Evolutionary conservation across 768 basidiomycete genomes (phyloP).

Genomic region (Mycena latifolia): DNA sequence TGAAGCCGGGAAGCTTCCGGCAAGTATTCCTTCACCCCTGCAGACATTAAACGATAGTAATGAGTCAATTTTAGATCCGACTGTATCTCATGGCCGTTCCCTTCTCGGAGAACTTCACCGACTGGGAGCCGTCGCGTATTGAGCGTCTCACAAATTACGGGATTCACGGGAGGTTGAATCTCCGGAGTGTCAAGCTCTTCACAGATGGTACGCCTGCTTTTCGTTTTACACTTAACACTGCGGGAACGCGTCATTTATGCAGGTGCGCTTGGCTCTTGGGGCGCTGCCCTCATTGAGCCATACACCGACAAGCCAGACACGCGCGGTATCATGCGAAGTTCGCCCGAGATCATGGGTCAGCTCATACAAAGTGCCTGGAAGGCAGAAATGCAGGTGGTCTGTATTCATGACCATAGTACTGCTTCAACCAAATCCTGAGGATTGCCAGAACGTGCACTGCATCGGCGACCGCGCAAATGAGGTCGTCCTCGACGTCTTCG

Average conservation of each 20-base stretch:
- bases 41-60: background rate
- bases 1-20: conserved; percentile 75
- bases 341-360: conserved; percentile 63
- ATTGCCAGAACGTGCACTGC: conserved; percentile 83
- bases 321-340: conserved; percentile 75
- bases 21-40: conserved; percentile 51
- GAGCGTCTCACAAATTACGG: conserved; percentile 73
- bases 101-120: conserved; percentile 61
- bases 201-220: conserved; percentile 69
- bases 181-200: conserved; percentile 80
- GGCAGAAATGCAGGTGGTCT: conserved; percentile 88
- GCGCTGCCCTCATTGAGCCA: conserved; percentile 88
- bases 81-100: conserved; percentile 72
- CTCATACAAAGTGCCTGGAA: conserved; percentile 74
- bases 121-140: conserved; percentile 69
- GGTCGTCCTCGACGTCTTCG: conserved; percentile 86
- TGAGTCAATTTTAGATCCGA: conserved; percentile 56
- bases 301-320: conserved; percentile 85
- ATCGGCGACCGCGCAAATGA: conserved; percentile 93
- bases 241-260: background rate
- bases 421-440: background rate
- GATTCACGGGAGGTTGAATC: conserved; percentile 62
- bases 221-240: no score
- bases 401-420: background rate
- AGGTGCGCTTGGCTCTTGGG: conserved; percentile 94